Evolutionary conservation across 495 filamentous ascomycete genomes (phyloP), one percentile per base, ranked within the genome.

Genomic region (Penicillium herquei): DNA sequence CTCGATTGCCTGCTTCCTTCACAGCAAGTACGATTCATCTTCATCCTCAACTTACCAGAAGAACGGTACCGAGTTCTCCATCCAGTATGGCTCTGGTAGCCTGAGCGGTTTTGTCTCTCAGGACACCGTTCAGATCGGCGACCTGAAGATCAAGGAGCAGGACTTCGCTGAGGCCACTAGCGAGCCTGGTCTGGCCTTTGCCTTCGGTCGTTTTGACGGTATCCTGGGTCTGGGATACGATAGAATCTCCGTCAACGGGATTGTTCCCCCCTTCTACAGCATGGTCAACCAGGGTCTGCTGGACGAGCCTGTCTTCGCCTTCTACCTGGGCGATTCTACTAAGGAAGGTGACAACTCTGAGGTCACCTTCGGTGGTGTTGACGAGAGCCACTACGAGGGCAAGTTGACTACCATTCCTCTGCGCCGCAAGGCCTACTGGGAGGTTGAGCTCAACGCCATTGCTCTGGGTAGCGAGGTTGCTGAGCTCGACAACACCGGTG

Each of bases 391-490:
- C 79, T 98, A 91, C 81, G 86, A 81, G 32, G 95, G 95, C 62
- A 87, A 97, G 73, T 80, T 99, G 65, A 90, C 85, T 56, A 92
- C 88, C 68, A 91, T 99, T 59, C 93, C 93, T 46, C 84, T 99
- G 58, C 86, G 94, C 70, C 90, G 95, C 67, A 97, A 97, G 87
- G 95, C 95, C 39, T 99, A 99, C 82, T 99, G 95, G 95, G 95
- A 99, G 81, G 93, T 98, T 26, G 92, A 98, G 61, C 85, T 98
- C 58, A 88, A 98, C 65, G 79, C 90, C 43, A 92, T 99, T 75
- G 83, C 85, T 45, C 93, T 96, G 57, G 95, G 94, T 56, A 81
- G 89, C 14, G 80, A 84, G 54, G 83, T 82, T 58, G 94, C 94
- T 57, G 88, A 94, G 63, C 86, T 98, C 50, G 91, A 96, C 43